These are phyloP conservation scores for Boletus coccyginus DNA, from an alignment of 768 basidiomycete species.

Conservation along the genomic window DNA sequence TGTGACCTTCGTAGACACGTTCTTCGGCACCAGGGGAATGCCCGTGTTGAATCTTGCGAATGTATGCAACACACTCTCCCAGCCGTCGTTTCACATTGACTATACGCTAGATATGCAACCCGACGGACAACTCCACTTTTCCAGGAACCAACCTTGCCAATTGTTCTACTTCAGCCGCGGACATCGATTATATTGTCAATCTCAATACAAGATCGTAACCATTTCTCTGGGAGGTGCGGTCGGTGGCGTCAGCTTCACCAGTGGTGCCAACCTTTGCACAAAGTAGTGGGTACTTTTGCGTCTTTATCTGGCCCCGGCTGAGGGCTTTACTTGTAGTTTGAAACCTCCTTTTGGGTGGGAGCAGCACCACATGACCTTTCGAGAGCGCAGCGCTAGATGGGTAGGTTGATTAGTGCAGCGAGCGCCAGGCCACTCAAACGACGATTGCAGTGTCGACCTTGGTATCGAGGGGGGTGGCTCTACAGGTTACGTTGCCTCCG, in stretches of 20 bases:
- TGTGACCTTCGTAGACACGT: constrained; percentile 64
- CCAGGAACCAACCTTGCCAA: constrained; percentile 40
- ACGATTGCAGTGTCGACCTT: constrained; percentile 52
- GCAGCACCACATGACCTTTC: constrained; percentile 41
- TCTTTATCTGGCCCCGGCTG: constrained; percentile 7
- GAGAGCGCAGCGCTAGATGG: constrained; percentile 46
- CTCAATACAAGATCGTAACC: constrained; percentile 46
- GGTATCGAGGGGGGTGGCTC: constrained; percentile 71
- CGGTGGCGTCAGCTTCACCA: constrained; percentile 38
- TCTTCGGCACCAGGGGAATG: constrained; percentile 59
- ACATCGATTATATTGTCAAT: constrained; percentile 44
- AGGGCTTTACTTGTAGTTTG: constrained; percentile 29
- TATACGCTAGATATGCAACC: constrained; percentile 39
- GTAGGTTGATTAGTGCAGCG: constrained; percentile 23
- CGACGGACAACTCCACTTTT: constrained; percentile 39
- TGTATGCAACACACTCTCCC: constrained; percentile 33
- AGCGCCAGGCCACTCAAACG: neutral
- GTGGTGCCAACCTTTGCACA: constrained; percentile 34
- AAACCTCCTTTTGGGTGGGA: constrained; percentile 49
- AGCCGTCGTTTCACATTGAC: neutral
- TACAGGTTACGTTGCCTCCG: constrained; percentile 47
- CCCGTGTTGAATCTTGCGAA: constrained; percentile 71
- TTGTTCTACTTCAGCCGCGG: constrained; percentile 38
- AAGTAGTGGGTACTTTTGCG: constrained; percentile 14
- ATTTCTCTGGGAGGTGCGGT: constrained; percentile 44